These are phyloP conservation scores for Colletotrichum brevisporum DNA, from an alignment of 2,329 filamentous ascomycete species.

Conservation along the genomic window DNA sequence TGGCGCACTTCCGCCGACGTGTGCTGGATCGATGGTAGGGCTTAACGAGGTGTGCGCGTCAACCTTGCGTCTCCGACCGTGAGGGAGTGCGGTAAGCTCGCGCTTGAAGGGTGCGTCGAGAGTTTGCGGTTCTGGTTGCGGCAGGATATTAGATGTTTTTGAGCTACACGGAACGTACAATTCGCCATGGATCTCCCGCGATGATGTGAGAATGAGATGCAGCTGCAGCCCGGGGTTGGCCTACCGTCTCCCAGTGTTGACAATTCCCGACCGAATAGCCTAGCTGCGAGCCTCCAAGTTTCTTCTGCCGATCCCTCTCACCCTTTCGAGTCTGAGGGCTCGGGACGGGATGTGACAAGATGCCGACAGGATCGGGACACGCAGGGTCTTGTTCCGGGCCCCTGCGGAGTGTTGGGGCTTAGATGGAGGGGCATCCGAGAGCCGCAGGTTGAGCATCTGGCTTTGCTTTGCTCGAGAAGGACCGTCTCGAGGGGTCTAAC, in stretches of 20 bases:
- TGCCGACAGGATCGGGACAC: slow-evolving; percentile 18
- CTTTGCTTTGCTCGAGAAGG: too few species aligned
- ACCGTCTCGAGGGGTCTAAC: too few species aligned
- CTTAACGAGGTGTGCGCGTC: slow-evolving; percentile 4
- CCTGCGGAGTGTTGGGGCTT: slow-evolving; percentile 8
- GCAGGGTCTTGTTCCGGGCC: slow-evolving; percentile 29
- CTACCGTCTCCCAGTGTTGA: background rate
- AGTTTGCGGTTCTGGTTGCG: too few species aligned
- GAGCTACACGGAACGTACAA: background rate
- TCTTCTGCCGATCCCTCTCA: background rate
- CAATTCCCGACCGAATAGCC: slow-evolving; percentile 6
- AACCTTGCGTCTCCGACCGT: background rate
- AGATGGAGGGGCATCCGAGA: background rate
- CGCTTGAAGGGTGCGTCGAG: too few species aligned
- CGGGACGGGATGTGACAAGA: slow-evolving; percentile 26
- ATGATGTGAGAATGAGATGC: background rate
- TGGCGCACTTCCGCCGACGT: background rate
- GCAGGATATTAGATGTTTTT: too few species aligned
- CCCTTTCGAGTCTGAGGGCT: background rate
- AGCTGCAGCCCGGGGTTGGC: background rate
- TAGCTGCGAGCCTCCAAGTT: background rate
- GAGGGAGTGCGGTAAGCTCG: background rate
- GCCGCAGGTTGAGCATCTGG: background rate
- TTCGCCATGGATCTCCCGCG: background rate
- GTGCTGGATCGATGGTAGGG: background rate